Base-by-base conservation (phyloP, 2,329 filamentous ascomycete species). In the Periconia sp. region DNA sequence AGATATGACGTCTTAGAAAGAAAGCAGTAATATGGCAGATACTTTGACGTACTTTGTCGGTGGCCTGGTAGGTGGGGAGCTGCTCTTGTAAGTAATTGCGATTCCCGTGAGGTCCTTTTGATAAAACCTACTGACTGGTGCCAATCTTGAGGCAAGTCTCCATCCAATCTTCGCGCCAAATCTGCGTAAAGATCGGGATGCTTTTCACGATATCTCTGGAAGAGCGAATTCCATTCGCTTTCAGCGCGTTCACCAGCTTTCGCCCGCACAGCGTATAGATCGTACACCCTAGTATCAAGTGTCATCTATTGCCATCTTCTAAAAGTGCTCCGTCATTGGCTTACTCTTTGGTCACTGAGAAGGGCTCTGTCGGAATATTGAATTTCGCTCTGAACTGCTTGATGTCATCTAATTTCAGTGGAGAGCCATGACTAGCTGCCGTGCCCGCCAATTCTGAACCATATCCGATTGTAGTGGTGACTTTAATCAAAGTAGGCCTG, bases 401-500 rank as follows among this genome's bases (percentile, higher is more conserved):
- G 74, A 89, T 87, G 72, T 99, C 94, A 65, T 96, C 92, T 56
- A 85, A 83, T 85, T 97, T 97, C 59, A 99, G 84, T 50, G 94
- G 88, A 73, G 92, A 91, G 63, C 94, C 94, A 83, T 99, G 94
- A 52, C 97, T 94, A 74, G 89, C 89, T 73, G 89, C 87, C 60
- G 94, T 97, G 67, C 94, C 94, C 80, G 95, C 84, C 65, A 94
- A 84, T 75, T 88, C 84, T 63, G 94, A 97, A 65, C 94, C 94
- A 77, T 87, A 99, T 66, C 94, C 94, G 70, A 99, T 99, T 73
- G 89, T 97, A 70, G 94, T 99, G 72, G 86, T 91, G 64, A 99
- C 85, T 81, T 95, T 92, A 81, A 99, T 96, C 67, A 99, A 79
- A 50, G 92, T 88, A 54, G 94, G 94, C 87, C 97, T 99, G 82